These are phyloP conservation scores for Metschnikowia anglica DNA, from an alignment of 805 yeast species.

Conservation along the genomic window DNA sequence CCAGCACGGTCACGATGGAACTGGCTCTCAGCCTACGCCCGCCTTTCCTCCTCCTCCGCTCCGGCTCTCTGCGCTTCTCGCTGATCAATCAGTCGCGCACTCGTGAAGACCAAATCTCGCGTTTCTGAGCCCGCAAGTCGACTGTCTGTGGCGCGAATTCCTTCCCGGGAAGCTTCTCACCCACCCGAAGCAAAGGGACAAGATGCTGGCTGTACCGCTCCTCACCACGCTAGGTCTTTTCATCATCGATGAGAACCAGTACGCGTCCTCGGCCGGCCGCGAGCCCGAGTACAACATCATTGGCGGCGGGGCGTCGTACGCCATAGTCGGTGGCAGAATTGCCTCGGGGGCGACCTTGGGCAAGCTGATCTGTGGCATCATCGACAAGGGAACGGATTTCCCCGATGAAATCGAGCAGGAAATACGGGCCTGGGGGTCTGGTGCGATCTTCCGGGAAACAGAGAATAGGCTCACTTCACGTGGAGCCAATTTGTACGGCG, in stretches of 20 bases:
- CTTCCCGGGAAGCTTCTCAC: no score
- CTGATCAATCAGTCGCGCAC: no score
- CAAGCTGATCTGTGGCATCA: slow-evolving; percentile 56
- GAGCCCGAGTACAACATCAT: slow-evolving; percentile 49
- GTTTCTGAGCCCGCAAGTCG: no score
- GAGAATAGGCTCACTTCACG: slow-evolving; percentile 62
- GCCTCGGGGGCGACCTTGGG: slow-evolving; percentile 40
- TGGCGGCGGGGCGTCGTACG: slow-evolving; percentile 92
- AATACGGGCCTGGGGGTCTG: slow-evolving; percentile 61
- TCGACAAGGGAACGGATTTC: slow-evolving; percentile 81
- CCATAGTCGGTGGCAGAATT: slow-evolving; percentile 70
- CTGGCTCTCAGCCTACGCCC: no score
- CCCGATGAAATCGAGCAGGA: slow-evolving; percentile 48
- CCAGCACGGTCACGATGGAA: no score
- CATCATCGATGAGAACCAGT: slow-evolving; percentile 82
- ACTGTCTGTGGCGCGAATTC: no score
- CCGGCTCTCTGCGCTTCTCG: no score
- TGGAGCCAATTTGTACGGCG: slow-evolving; percentile 76
- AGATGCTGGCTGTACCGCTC: slow-evolving; percentile 14
- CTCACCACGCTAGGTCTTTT: slow-evolving; percentile 83
- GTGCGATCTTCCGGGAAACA: slow-evolving; percentile 55
- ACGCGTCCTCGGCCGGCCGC: slow-evolving; percentile 39
- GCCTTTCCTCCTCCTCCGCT: no score
- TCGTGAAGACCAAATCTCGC: no score
- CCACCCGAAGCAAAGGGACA: no score